Percentiles rank a stretch among this genome's conserved stretches.
Conservation (phyloP, 768 basidiomycete species). For the Boletus rex-veris region DNA sequence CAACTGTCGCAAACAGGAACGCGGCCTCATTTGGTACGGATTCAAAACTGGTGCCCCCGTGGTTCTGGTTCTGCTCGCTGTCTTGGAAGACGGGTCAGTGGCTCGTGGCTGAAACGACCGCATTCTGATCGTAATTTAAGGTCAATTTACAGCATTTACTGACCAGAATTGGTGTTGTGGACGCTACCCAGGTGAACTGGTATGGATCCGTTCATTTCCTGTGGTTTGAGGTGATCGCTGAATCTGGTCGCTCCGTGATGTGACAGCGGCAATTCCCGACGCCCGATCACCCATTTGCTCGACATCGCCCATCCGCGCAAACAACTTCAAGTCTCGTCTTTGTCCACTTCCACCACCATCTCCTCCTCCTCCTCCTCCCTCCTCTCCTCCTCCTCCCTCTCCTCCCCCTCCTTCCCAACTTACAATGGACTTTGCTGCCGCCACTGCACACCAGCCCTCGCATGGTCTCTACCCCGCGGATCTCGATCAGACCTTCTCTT, state of each 20-base stretch:
- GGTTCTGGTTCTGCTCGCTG: conserved; percentile 3
- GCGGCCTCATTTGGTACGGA: background rate
- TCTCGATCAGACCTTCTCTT: conserved; percentile 55
- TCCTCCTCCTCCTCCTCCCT: conserved; percentile 31
- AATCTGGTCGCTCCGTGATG: conserved; percentile 37
- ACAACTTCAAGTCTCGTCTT: conserved; percentile 32
- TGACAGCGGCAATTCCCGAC: conserved; percentile 52
- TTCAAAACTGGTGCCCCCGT: conserved; percentile 1
- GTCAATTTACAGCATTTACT: too few species aligned
- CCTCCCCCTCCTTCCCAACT: conserved; percentile 39
- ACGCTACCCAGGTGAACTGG: conserved; percentile 15
- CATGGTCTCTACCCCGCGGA: conserved; percentile 50
- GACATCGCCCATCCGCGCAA: conserved; percentile 33
- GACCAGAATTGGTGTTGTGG: too few species aligned
- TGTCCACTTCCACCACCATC: conserved; percentile 30
- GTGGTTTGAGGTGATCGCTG: conserved; percentile 34
- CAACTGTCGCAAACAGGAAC: background rate
- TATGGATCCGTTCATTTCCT: conserved; percentile 27
- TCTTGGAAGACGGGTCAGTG: conserved; percentile 16
- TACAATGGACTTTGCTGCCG: conserved; percentile 48
- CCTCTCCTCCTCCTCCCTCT: conserved; percentile 26
- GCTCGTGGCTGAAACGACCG: conserved; percentile 9
- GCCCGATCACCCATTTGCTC: conserved; percentile 51
- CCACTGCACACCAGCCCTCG: conserved; percentile 34
- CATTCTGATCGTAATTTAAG: conserved; percentile 16